A percentile compares a stretch with the other conserved stretches of the same genome.
Conservation (phyloP, 2,329 filamentous ascomycete species). For the Aspergillus bombycis region DNA sequence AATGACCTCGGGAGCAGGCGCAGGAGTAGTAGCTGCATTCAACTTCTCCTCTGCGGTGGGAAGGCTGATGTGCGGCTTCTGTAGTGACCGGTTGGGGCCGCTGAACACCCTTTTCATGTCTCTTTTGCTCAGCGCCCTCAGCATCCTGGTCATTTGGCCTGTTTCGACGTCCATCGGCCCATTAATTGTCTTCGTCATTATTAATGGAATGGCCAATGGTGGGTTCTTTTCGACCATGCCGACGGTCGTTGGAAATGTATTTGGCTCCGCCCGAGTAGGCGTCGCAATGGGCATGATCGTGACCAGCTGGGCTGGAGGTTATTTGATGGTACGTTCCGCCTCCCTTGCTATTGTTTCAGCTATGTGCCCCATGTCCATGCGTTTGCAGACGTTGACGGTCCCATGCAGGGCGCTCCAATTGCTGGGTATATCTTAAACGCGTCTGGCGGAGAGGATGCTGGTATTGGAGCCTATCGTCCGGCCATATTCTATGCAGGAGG, state of each 20-base stretch:
- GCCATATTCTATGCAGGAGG: conserved; percentile 66
- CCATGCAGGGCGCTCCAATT: conserved; percentile 56
- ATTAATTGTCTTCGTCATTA: conserved; percentile 59
- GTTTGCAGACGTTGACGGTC: background rate
- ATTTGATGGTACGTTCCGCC: conserved; percentile 56
- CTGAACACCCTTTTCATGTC: conserved; percentile 59
- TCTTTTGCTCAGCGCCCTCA: conserved; percentile 57
- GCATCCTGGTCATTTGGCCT: conserved; percentile 66
- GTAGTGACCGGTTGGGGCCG: conserved; percentile 58
- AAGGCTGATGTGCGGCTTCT: conserved; percentile 57
- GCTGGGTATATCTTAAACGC: conserved; percentile 63
- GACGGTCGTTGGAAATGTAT: conserved; percentile 63
- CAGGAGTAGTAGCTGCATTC: conserved; percentile 63
- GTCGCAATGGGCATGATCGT: conserved; percentile 66
- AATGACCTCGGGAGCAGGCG: conserved; percentile 56
- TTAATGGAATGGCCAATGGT: conserved; percentile 65
- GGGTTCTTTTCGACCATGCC: conserved; percentile 68
- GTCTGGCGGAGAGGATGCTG: conserved; percentile 54
- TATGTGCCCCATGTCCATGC: background rate
- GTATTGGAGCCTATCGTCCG: conserved; percentile 59
- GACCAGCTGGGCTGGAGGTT: conserved; percentile 63
- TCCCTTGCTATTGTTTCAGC: background rate
- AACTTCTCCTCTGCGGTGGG: conserved; percentile 64
- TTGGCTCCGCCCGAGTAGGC: conserved; percentile 58
- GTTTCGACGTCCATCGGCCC: conserved; percentile 58